Conservation (phyloP, 2,329 filamentous ascomycete species). For the Penicillium sp. region DNA sequence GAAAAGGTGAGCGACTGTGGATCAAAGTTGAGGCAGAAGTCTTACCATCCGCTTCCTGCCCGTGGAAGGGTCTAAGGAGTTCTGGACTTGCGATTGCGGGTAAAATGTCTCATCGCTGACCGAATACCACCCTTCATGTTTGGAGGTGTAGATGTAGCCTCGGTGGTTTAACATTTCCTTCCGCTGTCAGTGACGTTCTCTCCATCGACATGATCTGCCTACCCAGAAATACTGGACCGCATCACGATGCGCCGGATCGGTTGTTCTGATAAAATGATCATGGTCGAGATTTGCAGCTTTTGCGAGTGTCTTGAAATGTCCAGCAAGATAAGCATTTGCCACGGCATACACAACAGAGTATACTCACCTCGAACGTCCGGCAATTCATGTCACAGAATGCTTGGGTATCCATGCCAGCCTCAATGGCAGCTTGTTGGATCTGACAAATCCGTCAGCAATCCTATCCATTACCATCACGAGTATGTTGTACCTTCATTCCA, state of each 20-base stretch:
- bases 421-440: slow-evolving; percentile 77
- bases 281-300: slow-evolving; percentile 62
- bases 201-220: slow-evolving; percentile 13
- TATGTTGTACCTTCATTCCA: slow-evolving; percentile 66
- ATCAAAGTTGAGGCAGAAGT: not conserved
- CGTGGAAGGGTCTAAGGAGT: slow-evolving; percentile 69
- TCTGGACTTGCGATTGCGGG: slow-evolving; percentile 66
- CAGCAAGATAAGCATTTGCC: not conserved
- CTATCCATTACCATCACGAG: too few species aligned
- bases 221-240: slow-evolving; percentile 88
- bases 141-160: slow-evolving; percentile 74
- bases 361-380: slow-evolving; percentile 61
- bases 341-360: too few species aligned
- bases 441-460: too few species aligned
- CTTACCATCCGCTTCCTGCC: slow-evolving; percentile 71
- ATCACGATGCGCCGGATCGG: slow-evolving; percentile 71
- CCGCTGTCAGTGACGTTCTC: slow-evolving; percentile 9
- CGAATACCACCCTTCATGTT: slow-evolving; percentile 93
- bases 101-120: slow-evolving; percentile 97
- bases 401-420: slow-evolving; percentile 65
- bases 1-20: slow-evolving; percentile 11
- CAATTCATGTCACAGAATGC: slow-evolving; percentile 85
- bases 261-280: slow-evolving; percentile 89
- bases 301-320: slow-evolving; percentile 54
- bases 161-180: slow-evolving; percentile 64